Evolutionary conservation across 768 basidiomycete genomes (phyloP).

Genomic region (Phylloporus rhodoxanthus): DNA sequence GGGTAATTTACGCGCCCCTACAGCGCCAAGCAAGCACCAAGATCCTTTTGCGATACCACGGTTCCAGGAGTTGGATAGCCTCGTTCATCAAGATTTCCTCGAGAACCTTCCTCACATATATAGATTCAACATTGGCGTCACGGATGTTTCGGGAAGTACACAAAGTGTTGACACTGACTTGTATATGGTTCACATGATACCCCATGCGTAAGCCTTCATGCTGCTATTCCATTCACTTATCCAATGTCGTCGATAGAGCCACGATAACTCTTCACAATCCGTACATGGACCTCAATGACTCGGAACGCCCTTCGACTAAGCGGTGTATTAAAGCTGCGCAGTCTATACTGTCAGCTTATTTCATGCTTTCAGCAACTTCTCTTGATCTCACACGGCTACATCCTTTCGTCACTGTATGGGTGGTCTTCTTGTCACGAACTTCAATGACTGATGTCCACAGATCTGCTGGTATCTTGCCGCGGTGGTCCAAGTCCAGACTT

Average conservation of each 20-base stretch:
- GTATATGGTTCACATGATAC: slow-evolving; percentile 81
- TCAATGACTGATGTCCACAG: slow-evolving; percentile 33
- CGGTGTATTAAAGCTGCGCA: slow-evolving; percentile 75
- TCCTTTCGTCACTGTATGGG: slow-evolving; percentile 71
- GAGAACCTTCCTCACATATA: slow-evolving; percentile 63
- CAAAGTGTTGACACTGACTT: slow-evolving; percentile 72
- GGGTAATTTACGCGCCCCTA: slow-evolving; percentile 60
- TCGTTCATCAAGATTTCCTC: slow-evolving; percentile 64
- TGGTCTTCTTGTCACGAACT: slow-evolving; percentile 2
- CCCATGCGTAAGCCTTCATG: slow-evolving; percentile 62
- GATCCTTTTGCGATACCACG: slow-evolving; percentile 64
- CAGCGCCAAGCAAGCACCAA: slow-evolving; percentile 62
- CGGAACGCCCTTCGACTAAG: slow-evolving; percentile 54
- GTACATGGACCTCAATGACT: slow-evolving; percentile 70
- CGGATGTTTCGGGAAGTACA: slow-evolving; percentile 49
- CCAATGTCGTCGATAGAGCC: slow-evolving; percentile 45
- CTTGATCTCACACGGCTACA: slow-evolving; percentile 75
- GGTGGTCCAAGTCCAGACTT: slow-evolving; percentile 78
- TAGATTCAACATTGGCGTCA: slow-evolving; percentile 58
- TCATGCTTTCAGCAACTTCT: slow-evolving; percentile 74
- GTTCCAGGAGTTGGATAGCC: slow-evolving; percentile 64
- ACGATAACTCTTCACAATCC: slow-evolving; percentile 83
- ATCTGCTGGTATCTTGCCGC: slow-evolving; percentile 92
- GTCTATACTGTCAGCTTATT: slow-evolving; percentile 68
- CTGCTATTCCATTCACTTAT: slow-evolving; percentile 2